A percentile compares a stretch with the other conserved stretches of the same genome.
These are phyloP conservation scores for Naganishia albida DNA, from an alignment of 1,284 basidiomycete genomes.

Conservation along the genomic window DNA sequence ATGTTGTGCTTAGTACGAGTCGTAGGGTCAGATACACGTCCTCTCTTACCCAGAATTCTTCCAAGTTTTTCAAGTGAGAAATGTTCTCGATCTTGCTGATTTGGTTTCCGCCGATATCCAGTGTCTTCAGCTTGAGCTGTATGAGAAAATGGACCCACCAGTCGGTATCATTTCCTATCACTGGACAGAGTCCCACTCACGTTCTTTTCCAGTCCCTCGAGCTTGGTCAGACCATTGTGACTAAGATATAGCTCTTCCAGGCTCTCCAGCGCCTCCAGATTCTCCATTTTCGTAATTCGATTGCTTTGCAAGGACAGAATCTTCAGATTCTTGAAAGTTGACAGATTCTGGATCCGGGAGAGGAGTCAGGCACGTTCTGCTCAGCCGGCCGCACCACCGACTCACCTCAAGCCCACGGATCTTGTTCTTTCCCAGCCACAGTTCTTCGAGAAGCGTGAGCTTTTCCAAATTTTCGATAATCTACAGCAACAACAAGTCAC, in stretches of 20 bases:
- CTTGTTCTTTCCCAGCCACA: constrained; percentile 99
- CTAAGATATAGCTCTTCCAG: constrained; percentile 92
- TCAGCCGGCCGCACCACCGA: constrained; percentile 44
- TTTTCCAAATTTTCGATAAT: constrained; percentile 85
- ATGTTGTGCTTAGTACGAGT: background rate
- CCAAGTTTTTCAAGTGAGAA: constrained; percentile 70
- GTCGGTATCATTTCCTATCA: background rate
- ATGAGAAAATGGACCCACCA: constrained; percentile 15
- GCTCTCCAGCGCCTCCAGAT: constrained; percentile 67
- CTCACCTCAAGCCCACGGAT: constrained; percentile 78
- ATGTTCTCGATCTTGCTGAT: constrained; percentile 76
- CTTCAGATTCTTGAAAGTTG: constrained; percentile 67
- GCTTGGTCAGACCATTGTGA: constrained; percentile 81
- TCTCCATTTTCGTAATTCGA: constrained; percentile 84
- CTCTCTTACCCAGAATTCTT: constrained; percentile 95
- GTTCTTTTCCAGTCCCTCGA: constrained; percentile 86
- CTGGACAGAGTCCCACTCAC: constrained; percentile 61
- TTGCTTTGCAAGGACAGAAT: constrained; percentile 92
- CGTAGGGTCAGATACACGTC: background rate
- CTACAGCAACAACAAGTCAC: constrained; percentile 53
- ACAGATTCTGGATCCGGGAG: constrained; percentile 58
- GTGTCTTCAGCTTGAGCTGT: constrained; percentile 78
- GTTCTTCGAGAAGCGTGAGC: constrained; percentile 78
- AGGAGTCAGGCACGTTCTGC: constrained; percentile 15
- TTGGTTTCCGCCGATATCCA: constrained; percentile 87